Evolutionary conservation across 352 stramenopile species (phyloP).

Genomic region (Globisporangium viniferum): DNA sequence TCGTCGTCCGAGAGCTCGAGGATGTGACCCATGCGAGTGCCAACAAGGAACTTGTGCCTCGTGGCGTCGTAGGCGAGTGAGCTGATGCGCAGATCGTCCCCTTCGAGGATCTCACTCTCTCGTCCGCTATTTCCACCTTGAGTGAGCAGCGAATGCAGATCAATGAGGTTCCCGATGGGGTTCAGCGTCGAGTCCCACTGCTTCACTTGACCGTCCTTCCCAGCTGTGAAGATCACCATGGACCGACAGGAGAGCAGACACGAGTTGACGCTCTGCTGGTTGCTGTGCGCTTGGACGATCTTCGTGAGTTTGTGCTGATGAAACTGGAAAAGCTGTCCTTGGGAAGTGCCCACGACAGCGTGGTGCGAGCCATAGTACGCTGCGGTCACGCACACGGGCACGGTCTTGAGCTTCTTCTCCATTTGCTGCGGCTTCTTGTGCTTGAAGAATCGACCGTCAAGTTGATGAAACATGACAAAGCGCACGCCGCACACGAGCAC

Average conservation of each 20-base stretch:
- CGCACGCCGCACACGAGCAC: constrained; percentile 58
- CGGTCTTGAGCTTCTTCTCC: constrained; percentile 37
- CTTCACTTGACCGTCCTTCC: constrained; percentile 71
- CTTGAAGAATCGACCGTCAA: constrained; percentile 60
- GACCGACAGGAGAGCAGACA: constrained; percentile 56
- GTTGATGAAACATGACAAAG: constrained; percentile 60
- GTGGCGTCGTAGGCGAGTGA: constrained; percentile 63
- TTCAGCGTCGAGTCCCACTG: constrained; percentile 80
- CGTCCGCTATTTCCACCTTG: not conserved
- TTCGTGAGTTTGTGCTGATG: constrained; percentile 51
- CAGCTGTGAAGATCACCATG: constrained; percentile 76
- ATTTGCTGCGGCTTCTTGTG: constrained; percentile 53
- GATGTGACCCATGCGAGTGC: constrained; percentile 54
- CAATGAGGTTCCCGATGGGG: constrained; percentile 63
- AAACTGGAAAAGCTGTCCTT: constrained; percentile 68
- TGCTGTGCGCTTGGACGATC: constrained; percentile 56
- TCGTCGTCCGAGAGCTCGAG: constrained; percentile 43
- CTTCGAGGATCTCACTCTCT: constrained; percentile 21
- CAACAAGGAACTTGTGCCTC: constrained; percentile 48
- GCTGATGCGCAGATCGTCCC: constrained; percentile 69
- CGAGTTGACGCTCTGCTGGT: constrained; percentile 50
- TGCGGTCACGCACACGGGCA: constrained; percentile 46
- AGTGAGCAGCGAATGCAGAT: constrained; percentile 40
- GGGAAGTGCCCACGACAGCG: constrained; percentile 59
- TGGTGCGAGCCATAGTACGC: constrained; percentile 56